Percentiles rank a stretch among this genome's conserved stretches.
Conservation (phyloP, 1,284 basidiomycete genomes). For the Vanrija humicola region DNA sequence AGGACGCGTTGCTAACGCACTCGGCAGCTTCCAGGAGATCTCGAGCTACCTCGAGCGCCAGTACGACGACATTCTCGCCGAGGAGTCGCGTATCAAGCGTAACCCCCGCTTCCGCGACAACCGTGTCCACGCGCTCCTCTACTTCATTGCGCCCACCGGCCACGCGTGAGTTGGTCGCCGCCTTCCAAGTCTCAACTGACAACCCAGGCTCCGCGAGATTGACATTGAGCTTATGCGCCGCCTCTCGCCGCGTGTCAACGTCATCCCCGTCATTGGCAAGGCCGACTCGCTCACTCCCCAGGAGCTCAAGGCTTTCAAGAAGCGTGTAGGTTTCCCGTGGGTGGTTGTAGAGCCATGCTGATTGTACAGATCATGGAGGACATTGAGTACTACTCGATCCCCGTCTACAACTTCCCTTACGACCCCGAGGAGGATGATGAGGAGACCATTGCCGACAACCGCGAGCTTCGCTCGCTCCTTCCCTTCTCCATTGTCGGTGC, state of each 20-base stretch:
- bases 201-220: constrained; percentile 82
- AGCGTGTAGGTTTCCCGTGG: constrained; percentile 63
- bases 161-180: constrained; percentile 57
- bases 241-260: constrained; percentile 93
- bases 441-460: constrained; percentile 97
- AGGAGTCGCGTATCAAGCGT: constrained; percentile 99
- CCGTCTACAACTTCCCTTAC: constrained; percentile 99
- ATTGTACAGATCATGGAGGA: constrained; percentile 88
- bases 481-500: constrained; percentile 98
- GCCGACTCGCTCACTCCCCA: constrained; percentile 89
- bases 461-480: constrained; percentile 81
- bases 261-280: constrained; percentile 98
- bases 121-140: constrained; percentile 89
- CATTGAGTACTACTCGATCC: constrained; percentile 97
- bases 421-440: constrained; percentile 99
- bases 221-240: constrained; percentile 98
- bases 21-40: constrained; percentile 84
- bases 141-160: constrained; percentile 95
- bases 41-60: constrained; percentile 95
- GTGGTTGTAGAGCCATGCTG: neutral
- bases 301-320: constrained; percentile 93
- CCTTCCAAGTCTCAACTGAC: constrained; percentile 24
- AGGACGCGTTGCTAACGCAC: neutral
- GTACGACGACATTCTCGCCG: constrained; percentile 98
- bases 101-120: constrained; percentile 99